A percentile compares a stretch with the other conserved stretches of the same genome.
Conservation (phyloP, 257 asterid species). For the Fraxinus americana region DNA sequence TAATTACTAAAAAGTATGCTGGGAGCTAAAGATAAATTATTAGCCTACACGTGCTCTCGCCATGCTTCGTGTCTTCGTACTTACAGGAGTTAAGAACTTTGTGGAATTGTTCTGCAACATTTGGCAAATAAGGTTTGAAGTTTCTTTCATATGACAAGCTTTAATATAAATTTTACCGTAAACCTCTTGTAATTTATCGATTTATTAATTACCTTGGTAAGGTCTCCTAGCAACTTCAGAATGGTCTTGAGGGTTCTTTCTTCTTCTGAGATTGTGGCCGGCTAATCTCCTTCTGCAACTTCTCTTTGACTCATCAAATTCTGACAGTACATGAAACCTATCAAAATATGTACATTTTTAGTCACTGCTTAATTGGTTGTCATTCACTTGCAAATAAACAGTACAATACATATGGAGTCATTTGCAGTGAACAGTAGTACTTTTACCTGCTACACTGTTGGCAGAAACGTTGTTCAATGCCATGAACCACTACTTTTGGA, state of each 20-base stretch:
- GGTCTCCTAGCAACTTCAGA: slow-evolving; percentile 34
- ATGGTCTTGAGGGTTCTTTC: slow-evolving; percentile 62
- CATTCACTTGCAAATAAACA: background rate
- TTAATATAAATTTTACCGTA: no score
- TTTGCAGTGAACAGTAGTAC: background rate
- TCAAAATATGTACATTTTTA: background rate
- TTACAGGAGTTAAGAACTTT: no score
- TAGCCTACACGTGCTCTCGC: no score
- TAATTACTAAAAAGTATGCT: no score
- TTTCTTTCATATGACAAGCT: no score
- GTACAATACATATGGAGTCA: background rate
- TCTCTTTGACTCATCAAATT: slow-evolving; percentile 74
- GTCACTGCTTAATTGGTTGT: background rate
- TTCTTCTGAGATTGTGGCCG: slow-evolving; percentile 71
- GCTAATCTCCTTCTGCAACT: slow-evolving; percentile 78
- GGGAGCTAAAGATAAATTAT: no score
- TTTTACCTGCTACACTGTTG: slow-evolving; percentile 79
- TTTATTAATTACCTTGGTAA: slow-evolving; percentile 39
- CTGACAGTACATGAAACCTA: slow-evolving; percentile 66
- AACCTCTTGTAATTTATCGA: no score
- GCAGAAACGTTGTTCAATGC: slow-evolving; percentile 68
- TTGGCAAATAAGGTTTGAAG: no score
- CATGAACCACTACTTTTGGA: slow-evolving; percentile 56
- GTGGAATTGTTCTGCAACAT: no score
- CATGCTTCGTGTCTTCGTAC: no score